phyloP scores from a whole-genome alignment of 140 eudicot species.

The Cichorium intybus region DNA sequence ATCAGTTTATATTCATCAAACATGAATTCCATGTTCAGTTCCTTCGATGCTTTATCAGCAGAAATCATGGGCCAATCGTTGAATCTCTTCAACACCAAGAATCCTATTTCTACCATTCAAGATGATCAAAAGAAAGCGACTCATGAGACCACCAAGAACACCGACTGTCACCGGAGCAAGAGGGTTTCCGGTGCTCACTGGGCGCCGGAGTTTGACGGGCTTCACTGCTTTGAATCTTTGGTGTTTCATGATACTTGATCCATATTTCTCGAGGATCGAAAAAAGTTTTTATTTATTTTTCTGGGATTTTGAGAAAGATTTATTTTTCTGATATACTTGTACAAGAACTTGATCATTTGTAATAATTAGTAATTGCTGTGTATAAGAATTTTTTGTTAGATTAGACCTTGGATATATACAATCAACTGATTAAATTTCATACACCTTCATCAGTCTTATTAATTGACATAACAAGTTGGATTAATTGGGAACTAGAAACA shows the following conservation, averaged over 20 bases:
- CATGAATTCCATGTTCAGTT: constrained; percentile 49
- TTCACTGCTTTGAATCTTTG: constrained; percentile 41
- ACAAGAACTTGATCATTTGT: background rate
- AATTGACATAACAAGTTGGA: no score
- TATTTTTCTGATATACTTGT: constrained; percentile 1
- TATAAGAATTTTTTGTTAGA: constrained; percentile 1
- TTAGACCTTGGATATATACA: background rate
- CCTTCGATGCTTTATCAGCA: constrained; percentile 40
- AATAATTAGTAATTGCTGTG: background rate
- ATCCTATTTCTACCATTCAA: background rate
- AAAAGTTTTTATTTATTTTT: background rate
- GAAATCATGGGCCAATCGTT: constrained; percentile 26
- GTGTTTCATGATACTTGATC: constrained; percentile 14
- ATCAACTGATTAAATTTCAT: background rate
- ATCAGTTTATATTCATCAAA: background rate
- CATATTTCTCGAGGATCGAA: background rate
- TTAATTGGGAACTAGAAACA: no score
- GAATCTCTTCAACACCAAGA: constrained; percentile 3
- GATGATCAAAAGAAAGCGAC: constrained; percentile 17
- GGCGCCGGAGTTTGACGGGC: constrained; percentile 47
- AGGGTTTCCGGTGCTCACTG: constrained; percentile 5
- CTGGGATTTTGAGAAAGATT: background rate
- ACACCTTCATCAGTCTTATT: background rate
- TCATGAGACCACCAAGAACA: background rate
- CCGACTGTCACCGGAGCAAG: background rate